These are phyloP conservation scores for Arthroderma sp. DNA, from an alignment of 2,329 filamentous ascomycete genomes.

Conservation along the genomic window DNA sequence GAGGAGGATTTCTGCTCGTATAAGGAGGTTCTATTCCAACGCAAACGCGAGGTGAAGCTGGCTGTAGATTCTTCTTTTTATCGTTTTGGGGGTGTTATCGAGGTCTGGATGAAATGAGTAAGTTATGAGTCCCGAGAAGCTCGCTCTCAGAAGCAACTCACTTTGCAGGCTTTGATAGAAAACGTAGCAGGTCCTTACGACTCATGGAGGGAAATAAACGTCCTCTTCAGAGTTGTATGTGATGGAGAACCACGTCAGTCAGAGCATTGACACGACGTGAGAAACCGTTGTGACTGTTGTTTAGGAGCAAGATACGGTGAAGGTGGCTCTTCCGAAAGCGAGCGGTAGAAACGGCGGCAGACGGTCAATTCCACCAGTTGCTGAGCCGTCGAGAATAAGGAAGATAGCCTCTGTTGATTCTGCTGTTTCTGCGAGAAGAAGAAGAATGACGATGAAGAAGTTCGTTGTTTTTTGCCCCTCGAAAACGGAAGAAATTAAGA, in stretches of 20 bases:
- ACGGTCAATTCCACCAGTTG: background rate
- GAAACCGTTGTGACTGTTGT: background rate
- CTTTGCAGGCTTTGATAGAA: slow-evolving; percentile 91
- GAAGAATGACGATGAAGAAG: background rate
- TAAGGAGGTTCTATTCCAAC: slow-evolving; percentile 11
- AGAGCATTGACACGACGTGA: slow-evolving; percentile 1
- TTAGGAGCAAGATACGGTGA: background rate
- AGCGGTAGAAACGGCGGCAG: background rate
- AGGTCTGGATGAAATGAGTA: slow-evolving; percentile 38
- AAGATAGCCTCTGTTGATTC: too few species aligned
- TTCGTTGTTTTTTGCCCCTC: background rate
- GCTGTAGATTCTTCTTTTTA: background rate
- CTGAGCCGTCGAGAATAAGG: too few species aligned
- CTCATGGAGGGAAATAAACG: slow-evolving; percentile 58
- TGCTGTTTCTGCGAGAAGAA: too few species aligned
- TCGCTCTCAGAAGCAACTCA: slow-evolving; percentile 38
- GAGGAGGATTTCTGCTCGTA: slow-evolving; percentile 54
- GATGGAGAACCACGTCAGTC: background rate
- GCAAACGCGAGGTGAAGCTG: background rate
- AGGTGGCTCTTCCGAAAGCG: background rate
- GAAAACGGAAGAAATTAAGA: background rate
- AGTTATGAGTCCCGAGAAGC: slow-evolving; percentile 9
- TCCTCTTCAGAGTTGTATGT: slow-evolving; percentile 17
- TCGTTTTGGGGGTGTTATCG: slow-evolving; percentile 44
- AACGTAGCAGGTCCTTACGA: slow-evolving; percentile 79